These are phyloP conservation scores for Geranomyces variabilis DNA, from an alignment of 192 early-diverging fungal genomes.

Conservation along the genomic window DNA sequence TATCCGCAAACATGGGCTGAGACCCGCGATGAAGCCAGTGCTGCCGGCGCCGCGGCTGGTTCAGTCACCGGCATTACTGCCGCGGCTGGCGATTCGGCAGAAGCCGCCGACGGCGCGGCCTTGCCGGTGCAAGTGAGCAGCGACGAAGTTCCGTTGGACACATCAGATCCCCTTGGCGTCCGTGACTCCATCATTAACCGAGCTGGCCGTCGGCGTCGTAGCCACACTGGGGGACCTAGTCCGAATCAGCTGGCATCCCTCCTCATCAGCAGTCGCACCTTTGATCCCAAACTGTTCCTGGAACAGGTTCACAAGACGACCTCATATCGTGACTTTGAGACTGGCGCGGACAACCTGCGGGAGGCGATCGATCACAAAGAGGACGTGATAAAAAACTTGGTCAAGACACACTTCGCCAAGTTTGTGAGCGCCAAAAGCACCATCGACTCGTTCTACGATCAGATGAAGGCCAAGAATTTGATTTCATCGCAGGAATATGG, in stretches of 20 bases:
- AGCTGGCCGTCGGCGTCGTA: not conserved
- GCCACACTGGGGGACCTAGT: slow-evolving; percentile 1
- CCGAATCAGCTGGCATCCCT: slow-evolving; percentile 21
- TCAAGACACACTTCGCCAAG: slow-evolving; percentile 95
- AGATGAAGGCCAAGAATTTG: slow-evolving; percentile 84
- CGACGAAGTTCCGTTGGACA: slow-evolving; percentile 33
- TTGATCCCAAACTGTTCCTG: slow-evolving; percentile 76
- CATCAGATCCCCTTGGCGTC: slow-evolving; percentile 53
- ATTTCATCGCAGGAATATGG: slow-evolving; percentile 82
- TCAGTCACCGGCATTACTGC: not conserved
- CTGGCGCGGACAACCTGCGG: slow-evolving; percentile 73
- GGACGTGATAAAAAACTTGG: slow-evolving; percentile 83
- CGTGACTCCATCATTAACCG: slow-evolving; percentile 30
- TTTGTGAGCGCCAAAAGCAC: slow-evolving; percentile 95
- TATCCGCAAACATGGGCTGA: slow-evolving; percentile 49
- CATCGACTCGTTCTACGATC: slow-evolving; percentile 88
- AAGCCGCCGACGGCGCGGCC: not conserved
- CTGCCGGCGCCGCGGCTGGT: not conserved
- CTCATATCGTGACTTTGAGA: slow-evolving; percentile 79
- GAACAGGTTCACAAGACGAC: slow-evolving; percentile 81
- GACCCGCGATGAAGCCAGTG: not conserved
- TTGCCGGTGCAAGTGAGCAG: not conserved
- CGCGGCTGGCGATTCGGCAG: not conserved
- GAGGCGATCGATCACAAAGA: slow-evolving; percentile 77
- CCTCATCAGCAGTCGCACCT: slow-evolving; percentile 59